Percentiles rank a stretch among this genome's conserved stretches.
These are phyloP conservation scores for Chaetomiaceae sp. DNA, from an alignment of 2,329 filamentous ascomycete species.

Conservation along the genomic window DNA sequence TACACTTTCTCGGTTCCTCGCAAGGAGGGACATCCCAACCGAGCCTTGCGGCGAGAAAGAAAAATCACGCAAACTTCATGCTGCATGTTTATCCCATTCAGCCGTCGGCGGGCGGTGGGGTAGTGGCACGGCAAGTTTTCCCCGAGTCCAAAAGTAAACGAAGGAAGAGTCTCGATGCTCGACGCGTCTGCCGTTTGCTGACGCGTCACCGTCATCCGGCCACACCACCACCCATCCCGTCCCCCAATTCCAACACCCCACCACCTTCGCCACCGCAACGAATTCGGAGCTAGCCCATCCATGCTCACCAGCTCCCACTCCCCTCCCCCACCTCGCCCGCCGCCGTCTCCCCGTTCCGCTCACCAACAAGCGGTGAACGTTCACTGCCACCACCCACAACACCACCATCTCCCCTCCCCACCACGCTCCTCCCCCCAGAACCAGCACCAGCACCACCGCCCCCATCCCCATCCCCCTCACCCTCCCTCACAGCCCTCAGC, in stretches of 20 bases:
- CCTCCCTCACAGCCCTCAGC: conserved; percentile 52
- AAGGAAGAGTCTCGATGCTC: neutral
- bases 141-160: neutral
- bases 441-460: neutral
- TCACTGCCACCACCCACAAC: neutral
- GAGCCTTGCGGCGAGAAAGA: neutral
- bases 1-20: neutral
- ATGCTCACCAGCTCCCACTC: neutral
- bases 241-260: neutral
- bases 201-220: conserved; percentile 1
- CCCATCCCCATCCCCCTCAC: neutral
- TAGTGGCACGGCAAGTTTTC: too few species aligned
- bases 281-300: too few species aligned
- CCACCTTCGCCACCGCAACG: neutral
- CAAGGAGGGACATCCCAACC: conserved; percentile 1
- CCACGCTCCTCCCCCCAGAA: neutral
- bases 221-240: neutral
- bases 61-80: neutral
- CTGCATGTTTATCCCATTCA: neutral
- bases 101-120: neutral
- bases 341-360: neutral
- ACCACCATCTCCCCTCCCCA: neutral
- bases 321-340: neutral
- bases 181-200: neutral
- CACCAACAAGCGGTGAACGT: neutral